Percentiles rank a stretch among this genome's conserved stretches.
These are phyloP conservation scores for Aspergillus panamensis DNA, from an alignment of 495 filamentous ascomycete genomes.

Conservation along the genomic window DNA sequence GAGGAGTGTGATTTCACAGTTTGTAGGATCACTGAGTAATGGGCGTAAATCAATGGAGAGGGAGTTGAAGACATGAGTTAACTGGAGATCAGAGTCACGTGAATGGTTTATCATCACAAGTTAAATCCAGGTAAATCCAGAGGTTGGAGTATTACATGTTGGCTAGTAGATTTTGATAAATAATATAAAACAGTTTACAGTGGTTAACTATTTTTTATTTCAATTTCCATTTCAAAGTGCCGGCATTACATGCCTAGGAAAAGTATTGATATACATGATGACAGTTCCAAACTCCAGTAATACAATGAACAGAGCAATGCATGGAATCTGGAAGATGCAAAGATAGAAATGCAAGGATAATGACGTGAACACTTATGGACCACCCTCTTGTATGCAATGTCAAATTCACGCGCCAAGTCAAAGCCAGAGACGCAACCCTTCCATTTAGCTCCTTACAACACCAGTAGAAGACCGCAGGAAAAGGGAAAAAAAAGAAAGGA, in stretches of 20 bases:
- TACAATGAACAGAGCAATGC: constrained; percentile 8
- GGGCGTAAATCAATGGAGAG: constrained; percentile 9
- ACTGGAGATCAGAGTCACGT: constrained; percentile 13
- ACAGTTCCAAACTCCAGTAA: background rate
- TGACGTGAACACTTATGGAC: constrained; percentile 17
- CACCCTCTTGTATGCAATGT: constrained; percentile 33
- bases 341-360: constrained; percentile 22
- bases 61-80: background rate
- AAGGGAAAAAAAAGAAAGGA: constrained; percentile 20
- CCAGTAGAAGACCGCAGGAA: constrained; percentile 23
- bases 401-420: constrained; percentile 22
- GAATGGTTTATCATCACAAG: background rate
- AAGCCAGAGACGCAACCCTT: constrained; percentile 19
- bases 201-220: background rate
- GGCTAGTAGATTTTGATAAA: too few relatives aligned
- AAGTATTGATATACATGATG: constrained; percentile 11
- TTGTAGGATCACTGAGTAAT: background rate
- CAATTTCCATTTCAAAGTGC: constrained; percentile 8
- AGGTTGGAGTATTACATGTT: too few relatives aligned
- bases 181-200: too few relatives aligned
- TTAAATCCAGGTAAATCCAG: too few relatives aligned
- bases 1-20: background rate
- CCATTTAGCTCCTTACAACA: constrained; percentile 28
- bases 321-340: constrained; percentile 19
- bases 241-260: constrained; percentile 7